Percentiles rank a stretch among this genome's conserved stretches.
Evolutionary conservation across 345 rosid genomes (phyloP).

Genomic region (Linum lewisii): DNA sequence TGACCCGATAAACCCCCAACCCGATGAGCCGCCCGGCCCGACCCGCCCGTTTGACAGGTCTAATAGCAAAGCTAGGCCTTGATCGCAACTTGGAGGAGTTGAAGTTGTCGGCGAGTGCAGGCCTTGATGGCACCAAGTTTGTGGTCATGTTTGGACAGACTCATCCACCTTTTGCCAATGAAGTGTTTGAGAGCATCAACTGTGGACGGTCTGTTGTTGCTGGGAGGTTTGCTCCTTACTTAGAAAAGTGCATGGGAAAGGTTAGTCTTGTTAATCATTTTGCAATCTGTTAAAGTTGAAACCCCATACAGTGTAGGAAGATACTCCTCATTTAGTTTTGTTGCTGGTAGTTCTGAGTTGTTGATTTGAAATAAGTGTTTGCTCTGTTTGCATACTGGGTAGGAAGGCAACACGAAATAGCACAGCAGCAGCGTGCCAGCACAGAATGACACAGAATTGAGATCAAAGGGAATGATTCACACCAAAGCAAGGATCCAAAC

Average conservation of each 20-base stretch:
- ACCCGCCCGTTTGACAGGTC: too few species aligned
- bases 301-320: too few species aligned
- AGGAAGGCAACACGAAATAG: slow-evolving; percentile 71
- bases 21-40: too few species aligned
- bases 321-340: too few species aligned
- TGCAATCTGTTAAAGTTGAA: too few species aligned
- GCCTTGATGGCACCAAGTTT: slow-evolving; percentile 64
- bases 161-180: slow-evolving; percentile 73
- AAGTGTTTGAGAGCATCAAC: slow-evolving; percentile 88
- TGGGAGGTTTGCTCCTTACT: slow-evolving; percentile 93
- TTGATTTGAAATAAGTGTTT: too few species aligned
- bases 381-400: slow-evolving; percentile 53
- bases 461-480: too few species aligned
- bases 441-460: too few species aligned
- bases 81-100: slow-evolving; percentile 78
- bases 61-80: slow-evolving; percentile 71
- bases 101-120: slow-evolving; percentile 62
- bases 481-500: too few species aligned
- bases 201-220: slow-evolving; percentile 78
- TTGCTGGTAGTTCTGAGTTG: too few species aligned
- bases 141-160: slow-evolving; percentile 86
- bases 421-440: too few species aligned
- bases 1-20: too few species aligned
- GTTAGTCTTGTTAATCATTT: slow-evolving; percentile 26
- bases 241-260: slow-evolving; percentile 99